phyloP scores from a whole-genome alignment of 1,284 basidiomycete species.

The Fomitopsis schrenkii region DNA sequence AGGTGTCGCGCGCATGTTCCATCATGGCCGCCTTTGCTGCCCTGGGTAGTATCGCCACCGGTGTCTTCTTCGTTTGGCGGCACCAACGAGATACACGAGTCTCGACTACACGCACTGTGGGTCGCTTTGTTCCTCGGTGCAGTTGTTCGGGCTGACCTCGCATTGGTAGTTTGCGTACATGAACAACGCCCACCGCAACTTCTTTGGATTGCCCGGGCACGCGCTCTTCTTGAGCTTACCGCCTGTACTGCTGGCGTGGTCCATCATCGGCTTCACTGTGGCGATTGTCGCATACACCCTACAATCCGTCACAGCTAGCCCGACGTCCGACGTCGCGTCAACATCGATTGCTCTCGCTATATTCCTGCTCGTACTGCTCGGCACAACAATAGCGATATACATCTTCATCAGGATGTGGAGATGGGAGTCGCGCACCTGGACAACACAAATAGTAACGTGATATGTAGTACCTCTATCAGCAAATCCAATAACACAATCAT shows the following conservation, averaged over 20 bases:
- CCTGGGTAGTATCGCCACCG: constrained; percentile 48
- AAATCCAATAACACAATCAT: not conserved
- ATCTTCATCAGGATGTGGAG: constrained; percentile 49
- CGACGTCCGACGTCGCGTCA: constrained; percentile 23
- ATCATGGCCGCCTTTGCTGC: constrained; percentile 45
- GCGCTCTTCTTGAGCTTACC: constrained; percentile 51
- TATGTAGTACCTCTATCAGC: not conserved
- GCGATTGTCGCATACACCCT: constrained; percentile 41
- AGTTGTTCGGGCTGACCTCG: not conserved
- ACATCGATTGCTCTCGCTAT: constrained; percentile 34
- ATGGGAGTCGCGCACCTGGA: constrained; percentile 20
- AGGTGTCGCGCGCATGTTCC: constrained; percentile 36
- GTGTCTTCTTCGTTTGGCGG: constrained; percentile 53
- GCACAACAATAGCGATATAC: constrained; percentile 39
- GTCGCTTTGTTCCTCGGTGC: constrained; percentile 8
- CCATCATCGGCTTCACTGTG: constrained; percentile 43
- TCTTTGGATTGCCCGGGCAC: constrained; percentile 43
- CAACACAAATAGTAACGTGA: not conserved
- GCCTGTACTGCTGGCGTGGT: constrained; percentile 51
- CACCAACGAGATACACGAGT: constrained; percentile 42
- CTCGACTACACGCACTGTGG: constrained; percentile 37
- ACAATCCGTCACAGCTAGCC: constrained; percentile 27
- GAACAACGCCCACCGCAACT: constrained; percentile 42
- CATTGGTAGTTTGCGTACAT: constrained; percentile 44
- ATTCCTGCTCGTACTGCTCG: constrained; percentile 34